phyloP scores from a whole-genome alignment of 2,329 filamentous ascomycete species.

The Lecanicillium sp. region DNA sequence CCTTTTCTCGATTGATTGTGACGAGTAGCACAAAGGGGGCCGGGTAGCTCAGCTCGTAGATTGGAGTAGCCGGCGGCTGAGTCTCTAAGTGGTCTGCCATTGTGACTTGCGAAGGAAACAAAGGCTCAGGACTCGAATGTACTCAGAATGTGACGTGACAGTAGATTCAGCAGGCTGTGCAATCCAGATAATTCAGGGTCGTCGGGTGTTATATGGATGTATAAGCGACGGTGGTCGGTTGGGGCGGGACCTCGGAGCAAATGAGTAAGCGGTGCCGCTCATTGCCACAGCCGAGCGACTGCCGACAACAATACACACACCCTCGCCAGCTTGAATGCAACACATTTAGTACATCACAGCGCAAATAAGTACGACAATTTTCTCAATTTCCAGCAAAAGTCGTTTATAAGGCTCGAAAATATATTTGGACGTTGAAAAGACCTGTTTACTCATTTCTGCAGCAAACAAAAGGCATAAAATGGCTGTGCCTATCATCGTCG shows the following conservation, averaged over 20 bases:
- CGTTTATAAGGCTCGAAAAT: no score
- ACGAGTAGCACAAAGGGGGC: slow-evolving; percentile 39
- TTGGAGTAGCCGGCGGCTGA: slow-evolving; percentile 10
- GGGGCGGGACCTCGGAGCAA: slow-evolving; percentile 6
- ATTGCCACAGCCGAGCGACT: no score
- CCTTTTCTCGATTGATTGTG: slow-evolving; percentile 40
- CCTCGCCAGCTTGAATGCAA: no score
- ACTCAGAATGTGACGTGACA: not conserved
- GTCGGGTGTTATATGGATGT: no score
- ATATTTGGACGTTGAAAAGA: no score
- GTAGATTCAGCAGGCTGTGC: no score
- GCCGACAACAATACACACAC: no score
- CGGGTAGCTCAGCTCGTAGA: slow-evolving; percentile 32
- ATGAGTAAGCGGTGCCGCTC: not conserved
- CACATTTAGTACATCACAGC: no score
- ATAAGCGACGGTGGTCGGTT: not conserved
- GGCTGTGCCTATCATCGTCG: slow-evolving; percentile 46
- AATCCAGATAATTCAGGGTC: no score
- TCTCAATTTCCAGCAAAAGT: no score
- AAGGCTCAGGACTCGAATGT: not conserved
- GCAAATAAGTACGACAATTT: no score
- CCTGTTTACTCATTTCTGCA: not conserved
- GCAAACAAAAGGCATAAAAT: no score
- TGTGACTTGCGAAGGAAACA: not conserved
- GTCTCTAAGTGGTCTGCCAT: slow-evolving; percentile 11